phyloP scores from a whole-genome alignment of 164 flowering plant species.

The Euptelea pleiosperma region DNA sequence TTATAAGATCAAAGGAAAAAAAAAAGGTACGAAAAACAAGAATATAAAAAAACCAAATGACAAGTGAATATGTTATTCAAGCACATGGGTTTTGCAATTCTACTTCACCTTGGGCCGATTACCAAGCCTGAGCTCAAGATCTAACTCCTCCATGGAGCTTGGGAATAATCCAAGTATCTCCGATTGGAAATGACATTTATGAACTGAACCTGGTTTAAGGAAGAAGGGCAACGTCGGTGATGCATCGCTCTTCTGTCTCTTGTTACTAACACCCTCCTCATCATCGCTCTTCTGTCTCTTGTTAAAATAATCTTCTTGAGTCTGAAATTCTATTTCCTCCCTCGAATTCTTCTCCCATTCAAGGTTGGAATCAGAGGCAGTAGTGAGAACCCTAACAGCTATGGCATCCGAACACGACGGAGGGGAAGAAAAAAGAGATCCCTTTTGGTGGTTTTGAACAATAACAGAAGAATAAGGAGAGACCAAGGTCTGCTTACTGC shows the following conservation, averaged over 20 bases:
- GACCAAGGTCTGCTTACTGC: slow-evolving; percentile 7
- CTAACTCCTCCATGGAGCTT: slow-evolving; percentile 72
- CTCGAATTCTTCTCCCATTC: slow-evolving; percentile 36
- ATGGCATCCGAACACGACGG: slow-evolving; percentile 24
- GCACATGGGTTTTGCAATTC: slow-evolving; percentile 7
- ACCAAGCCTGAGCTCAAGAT: slow-evolving; percentile 92
- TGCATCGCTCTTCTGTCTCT: slow-evolving; percentile 39
- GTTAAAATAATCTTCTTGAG: no score
- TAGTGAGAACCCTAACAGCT: slow-evolving; percentile 16
- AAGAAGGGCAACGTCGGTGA: slow-evolving; percentile 29
- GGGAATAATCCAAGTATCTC: no score
- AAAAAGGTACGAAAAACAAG: slow-evolving; percentile 1
- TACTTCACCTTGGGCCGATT: slow-evolving; percentile 46
- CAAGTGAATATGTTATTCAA: slow-evolving; percentile 3
- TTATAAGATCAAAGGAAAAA: not conserved
- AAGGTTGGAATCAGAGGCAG: slow-evolving; percentile 19
- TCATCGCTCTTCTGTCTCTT: no score
- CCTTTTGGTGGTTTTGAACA: slow-evolving; percentile 18
- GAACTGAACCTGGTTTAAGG: slow-evolving; percentile 25
- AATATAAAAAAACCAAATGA: not conserved
- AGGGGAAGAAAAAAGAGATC: slow-evolving; percentile 20
- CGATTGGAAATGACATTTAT: slow-evolving; percentile 21
- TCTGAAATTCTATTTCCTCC: no score
- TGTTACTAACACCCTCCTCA: slow-evolving; percentile 30
- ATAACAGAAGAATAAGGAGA: slow-evolving; percentile 30